Conservation (phyloP, 2,329 filamentous ascomycete species). For the Claviceps citrina region DNA sequence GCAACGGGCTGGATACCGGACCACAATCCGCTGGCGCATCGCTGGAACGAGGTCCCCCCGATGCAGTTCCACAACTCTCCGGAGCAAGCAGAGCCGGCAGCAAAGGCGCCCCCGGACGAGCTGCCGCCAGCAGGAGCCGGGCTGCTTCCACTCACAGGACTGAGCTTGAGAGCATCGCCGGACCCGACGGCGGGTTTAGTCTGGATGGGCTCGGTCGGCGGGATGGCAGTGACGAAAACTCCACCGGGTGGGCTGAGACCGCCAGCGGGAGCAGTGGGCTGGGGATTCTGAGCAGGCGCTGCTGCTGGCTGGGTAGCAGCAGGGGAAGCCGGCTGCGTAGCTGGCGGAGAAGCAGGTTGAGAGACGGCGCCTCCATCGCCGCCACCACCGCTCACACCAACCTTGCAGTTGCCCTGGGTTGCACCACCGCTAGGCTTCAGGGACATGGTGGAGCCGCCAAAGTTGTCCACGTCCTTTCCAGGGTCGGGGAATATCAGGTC, state of each 20-base stretch:
- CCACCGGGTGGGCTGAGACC: slow-evolving; percentile 17
- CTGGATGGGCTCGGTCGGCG: neutral
- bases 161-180: slow-evolving; percentile 7
- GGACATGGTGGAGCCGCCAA: slow-evolving; percentile 23
- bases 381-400: slow-evolving; percentile 5
- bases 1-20: slow-evolving; percentile 27
- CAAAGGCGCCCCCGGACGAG: slow-evolving; percentile 16
- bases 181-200: neutral
- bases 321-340: neutral
- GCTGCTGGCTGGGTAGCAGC: neutral
- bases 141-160: slow-evolving; percentile 8
- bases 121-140: slow-evolving; percentile 11
- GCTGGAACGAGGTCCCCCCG: slow-evolving; percentile 34
- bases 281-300: neutral
- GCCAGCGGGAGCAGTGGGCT: neutral
- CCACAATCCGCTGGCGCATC: slow-evolving; percentile 38
- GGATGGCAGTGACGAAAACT: slow-evolving; percentile 23
- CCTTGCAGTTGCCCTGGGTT: slow-evolving; percentile 11
- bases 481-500: slow-evolving; percentile 49
- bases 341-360: neutral
- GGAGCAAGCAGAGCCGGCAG: slow-evolving; percentile 30
- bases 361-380: slow-evolving; percentile 2
- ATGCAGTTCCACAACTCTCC: slow-evolving; percentile 42
- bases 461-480: slow-evolving; percentile 37
- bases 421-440: neutral